A percentile compares a stretch with the other conserved stretches of the same genome.
Conservation (phyloP, 192 early-diverging fungal species). For the Mortierella alpina region DNA sequence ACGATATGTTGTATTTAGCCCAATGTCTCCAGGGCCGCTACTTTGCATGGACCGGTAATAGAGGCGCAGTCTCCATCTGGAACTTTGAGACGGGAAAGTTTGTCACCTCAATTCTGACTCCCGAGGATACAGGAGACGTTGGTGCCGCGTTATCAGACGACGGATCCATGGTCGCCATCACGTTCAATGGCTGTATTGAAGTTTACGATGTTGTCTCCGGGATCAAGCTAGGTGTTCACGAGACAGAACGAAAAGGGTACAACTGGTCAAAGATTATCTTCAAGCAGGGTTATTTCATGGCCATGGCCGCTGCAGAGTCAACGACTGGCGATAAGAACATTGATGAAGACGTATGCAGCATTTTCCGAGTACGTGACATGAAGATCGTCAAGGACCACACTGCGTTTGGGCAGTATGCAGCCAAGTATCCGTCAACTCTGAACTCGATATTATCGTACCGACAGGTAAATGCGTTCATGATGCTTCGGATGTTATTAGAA, state of each 20-base stretch:
- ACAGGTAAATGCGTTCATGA: no score
- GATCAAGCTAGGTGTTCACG: conserved; percentile 1
- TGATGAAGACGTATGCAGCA: neutral
- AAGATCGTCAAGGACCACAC: neutral
- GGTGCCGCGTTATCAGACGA: neutral
- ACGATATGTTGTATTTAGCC: no score
- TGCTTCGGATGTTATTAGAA: no score
- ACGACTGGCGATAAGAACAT: neutral
- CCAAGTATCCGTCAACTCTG: neutral
- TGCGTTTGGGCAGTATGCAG: neutral
- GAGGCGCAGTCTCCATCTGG: conserved; percentile 10
- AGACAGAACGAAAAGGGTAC: neutral
- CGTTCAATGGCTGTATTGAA: neutral
- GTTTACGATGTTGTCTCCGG: conserved; percentile 13
- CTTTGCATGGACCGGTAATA: conserved; percentile 13
- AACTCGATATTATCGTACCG: no score
- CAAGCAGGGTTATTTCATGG: conserved; percentile 7
- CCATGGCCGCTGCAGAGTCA: neutral
- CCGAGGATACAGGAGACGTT: neutral
- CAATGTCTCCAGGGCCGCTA: conserved; percentile 1
- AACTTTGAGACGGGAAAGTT: conserved; percentile 6
- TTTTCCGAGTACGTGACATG: neutral
- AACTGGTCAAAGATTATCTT: neutral
- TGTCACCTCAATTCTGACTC: neutral
- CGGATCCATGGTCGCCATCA: neutral